Conservation (phyloP, 179 eudicot genomes). For the Corrigiola litoralis region DNA sequence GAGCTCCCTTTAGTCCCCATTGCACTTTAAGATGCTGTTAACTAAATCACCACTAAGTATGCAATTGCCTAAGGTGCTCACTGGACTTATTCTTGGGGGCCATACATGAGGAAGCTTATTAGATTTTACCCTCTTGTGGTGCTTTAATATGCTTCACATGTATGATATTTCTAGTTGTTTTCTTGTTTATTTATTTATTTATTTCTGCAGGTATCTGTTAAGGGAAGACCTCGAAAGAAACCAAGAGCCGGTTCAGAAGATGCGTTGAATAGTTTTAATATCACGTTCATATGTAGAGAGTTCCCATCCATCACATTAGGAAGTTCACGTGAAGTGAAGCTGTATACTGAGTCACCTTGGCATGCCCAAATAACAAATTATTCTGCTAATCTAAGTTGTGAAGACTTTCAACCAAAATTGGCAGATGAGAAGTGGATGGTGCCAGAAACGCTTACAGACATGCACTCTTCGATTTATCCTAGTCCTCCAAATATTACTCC, state of each 20-base stretch:
- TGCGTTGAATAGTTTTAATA: conserved; percentile 35
- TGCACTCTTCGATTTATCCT: conserved; percentile 21
- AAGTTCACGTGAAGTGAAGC: conserved; percentile 50
- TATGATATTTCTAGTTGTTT: no score
- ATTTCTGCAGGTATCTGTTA: no score
- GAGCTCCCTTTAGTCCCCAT: no score
- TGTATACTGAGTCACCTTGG: conserved; percentile 50
- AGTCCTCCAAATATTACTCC: conserved; percentile 20
- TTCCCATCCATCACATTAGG: conserved; percentile 79
- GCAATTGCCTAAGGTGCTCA: no score
- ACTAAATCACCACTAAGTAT: no score
- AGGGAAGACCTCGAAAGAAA: conserved; percentile 30
- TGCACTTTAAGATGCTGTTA: no score
- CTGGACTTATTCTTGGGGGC: no score
- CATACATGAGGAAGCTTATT: no score
- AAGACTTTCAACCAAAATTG: conserved; percentile 38
- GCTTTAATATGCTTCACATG: no score
- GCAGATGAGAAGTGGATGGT: conserved; percentile 39
- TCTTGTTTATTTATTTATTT: no score
- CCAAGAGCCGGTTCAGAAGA: conserved; percentile 24
- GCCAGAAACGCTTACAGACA: conserved; percentile 36
- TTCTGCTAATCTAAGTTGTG: conserved; percentile 32
- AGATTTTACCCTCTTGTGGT: no score
- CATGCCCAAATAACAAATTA: conserved; percentile 31
- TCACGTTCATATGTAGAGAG: conserved; percentile 45